Evolutionary conservation across 805 yeast species (phyloP).

Genomic region (Starmerella sp.): DNA sequence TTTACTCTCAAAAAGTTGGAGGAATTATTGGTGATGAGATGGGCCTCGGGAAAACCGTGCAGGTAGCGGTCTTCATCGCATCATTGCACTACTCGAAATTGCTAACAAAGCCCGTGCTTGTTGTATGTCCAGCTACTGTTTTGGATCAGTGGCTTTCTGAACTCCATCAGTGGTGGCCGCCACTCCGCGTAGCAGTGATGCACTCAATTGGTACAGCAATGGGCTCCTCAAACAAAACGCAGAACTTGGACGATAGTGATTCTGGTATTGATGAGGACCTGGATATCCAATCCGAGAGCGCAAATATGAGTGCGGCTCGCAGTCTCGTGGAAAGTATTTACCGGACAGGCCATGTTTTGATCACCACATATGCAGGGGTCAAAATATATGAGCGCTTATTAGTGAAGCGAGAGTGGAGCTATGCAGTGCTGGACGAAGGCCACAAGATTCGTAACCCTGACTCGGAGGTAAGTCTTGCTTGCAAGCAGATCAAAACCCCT

Average conservation of each 20-base stretch:
- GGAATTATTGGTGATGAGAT: constrained; percentile 97
- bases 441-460: constrained; percentile 95
- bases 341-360: constrained; percentile 64
- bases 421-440: constrained; percentile 88
- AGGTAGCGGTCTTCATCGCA: constrained; percentile 80
- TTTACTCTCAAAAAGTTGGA: constrained; percentile 79
- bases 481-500: constrained; percentile 76
- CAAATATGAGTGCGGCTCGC: constrained; percentile 34
- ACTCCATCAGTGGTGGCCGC: constrained; percentile 97
- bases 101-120: constrained; percentile 62
- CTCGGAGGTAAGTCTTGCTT: constrained; percentile 69
- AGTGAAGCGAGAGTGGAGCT: constrained; percentile 72
- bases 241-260: constrained; percentile 21
- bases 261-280: constrained; percentile 36
- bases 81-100: constrained; percentile 75
- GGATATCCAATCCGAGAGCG: constrained; percentile 13
- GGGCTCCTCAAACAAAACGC: constrained; percentile 25
- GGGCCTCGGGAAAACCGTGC: constrained; percentile 96
- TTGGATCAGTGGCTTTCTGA: constrained; percentile 96
- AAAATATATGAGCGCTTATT: constrained; percentile 52
- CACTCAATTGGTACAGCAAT: constrained; percentile 92
- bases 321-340: constrained; percentile 48
- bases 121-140: constrained; percentile 96
- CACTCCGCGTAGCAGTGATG: constrained; percentile 69
- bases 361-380: constrained; percentile 87